Evolutionary conservation across 768 basidiomycete genomes (phyloP), one percentile per base, ranked within the genome.

Genomic region (Boletus subparvulus): DNA sequence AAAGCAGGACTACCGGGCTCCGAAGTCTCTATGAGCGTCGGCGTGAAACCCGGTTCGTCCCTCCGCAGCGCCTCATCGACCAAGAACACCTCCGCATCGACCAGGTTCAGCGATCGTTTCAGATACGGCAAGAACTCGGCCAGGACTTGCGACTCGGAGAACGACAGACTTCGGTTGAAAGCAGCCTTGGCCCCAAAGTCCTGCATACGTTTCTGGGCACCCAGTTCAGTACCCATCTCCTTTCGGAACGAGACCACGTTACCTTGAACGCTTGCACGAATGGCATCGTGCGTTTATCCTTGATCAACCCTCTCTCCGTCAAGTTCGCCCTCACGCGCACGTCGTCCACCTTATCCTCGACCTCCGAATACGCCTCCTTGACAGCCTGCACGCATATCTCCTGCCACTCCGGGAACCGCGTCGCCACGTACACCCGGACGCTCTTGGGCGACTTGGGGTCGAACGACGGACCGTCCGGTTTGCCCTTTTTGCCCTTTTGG

Each of bases 201-300:
- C 4, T 77, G 69, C 75, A 94, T 90, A 36, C 89, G 89, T 85
- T 88, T 92, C 90, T 94, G 66, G 35, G 32, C 26, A 50, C 26
- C 6, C 44, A 26, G n/a, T 13, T 55, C 52, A 67, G 40, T 24
- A 40, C 10, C 49, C 36, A 2, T 42, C 30, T 11, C 45, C 21
- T 19, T 9, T 17, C 35, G 3, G 45, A 46, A 19, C 13, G 1
- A 41, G 17, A 21, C 26, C 9, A 62, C 78, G 37, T 43, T 50
- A 94, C 96, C 87, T 97, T 95, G 86, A 98, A 90, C 32, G 80
- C 75, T 56, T 96, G 91, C 45, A 94, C 84, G 75, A 96, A 98
- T 7, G 95, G 95, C 96, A 98, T 98, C 41, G 82, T 82, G 42
- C 87, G 84, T 78, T 98, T 98, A 76, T 98, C 94, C 81, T 97